Evolutionary conservation across 495 filamentous ascomycete species (phyloP).

Genomic region (Neurospora cerealis): DNA sequence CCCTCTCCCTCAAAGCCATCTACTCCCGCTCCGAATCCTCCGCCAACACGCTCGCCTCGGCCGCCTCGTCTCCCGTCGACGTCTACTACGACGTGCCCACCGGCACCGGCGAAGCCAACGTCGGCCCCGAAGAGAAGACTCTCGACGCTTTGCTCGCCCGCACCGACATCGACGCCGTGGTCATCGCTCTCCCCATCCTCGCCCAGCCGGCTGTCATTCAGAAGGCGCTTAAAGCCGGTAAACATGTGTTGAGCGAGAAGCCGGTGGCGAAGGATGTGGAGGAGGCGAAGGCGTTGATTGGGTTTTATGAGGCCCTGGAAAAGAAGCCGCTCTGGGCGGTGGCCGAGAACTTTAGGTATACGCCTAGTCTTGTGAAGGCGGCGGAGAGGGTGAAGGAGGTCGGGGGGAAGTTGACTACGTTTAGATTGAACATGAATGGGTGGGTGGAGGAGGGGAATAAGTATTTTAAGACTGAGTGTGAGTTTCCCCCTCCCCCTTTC

Average conservation of each 20-base stretch:
- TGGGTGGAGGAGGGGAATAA: conserved; percentile 40
- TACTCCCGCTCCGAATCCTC: conserved; percentile 50
- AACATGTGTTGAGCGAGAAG: conserved; percentile 76
- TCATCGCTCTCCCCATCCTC: conserved; percentile 58
- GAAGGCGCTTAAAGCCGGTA: conserved; percentile 52
- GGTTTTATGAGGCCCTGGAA: conserved; percentile 42
- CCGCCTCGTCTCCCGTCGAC: conserved; percentile 30
- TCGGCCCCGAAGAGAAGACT: conserved; percentile 10
- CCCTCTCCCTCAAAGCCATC: conserved; percentile 46
- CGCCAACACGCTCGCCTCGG: conserved; percentile 18
- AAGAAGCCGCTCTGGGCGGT: conserved; percentile 49
- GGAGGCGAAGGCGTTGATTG: conserved; percentile 47
- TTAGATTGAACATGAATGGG: conserved; percentile 45
- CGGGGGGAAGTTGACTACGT: conserved; percentile 57
- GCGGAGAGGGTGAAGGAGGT: conserved; percentile 45
- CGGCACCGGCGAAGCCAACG: conserved; percentile 18
- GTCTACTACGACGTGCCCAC: conserved; percentile 46
- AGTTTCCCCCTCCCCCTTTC: too few relatives aligned
- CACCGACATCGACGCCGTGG: conserved; percentile 55
- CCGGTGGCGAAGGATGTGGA: conserved; percentile 60
- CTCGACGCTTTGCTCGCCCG: conserved; percentile 54
- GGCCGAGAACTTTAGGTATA: conserved; percentile 68
- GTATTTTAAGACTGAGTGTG: conserved; percentile 50
- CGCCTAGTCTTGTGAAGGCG: conserved; percentile 45
- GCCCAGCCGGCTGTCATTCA: conserved; percentile 48